Conservation (phyloP, 768 basidiomycete species). For the Aureoboletus auriporus region DNA sequence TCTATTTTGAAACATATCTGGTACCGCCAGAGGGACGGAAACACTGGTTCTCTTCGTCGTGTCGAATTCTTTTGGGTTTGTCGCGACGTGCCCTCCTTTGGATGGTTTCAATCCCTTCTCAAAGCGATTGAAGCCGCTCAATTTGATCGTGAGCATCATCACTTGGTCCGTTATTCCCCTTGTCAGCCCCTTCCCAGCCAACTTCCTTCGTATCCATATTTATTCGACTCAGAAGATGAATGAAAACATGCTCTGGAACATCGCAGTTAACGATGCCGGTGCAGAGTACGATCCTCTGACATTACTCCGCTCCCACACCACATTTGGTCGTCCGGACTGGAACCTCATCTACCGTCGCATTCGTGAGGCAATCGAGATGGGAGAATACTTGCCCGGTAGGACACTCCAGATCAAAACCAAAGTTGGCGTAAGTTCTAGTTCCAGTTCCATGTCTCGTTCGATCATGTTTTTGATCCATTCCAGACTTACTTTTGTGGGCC, state of each 20-base stretch:
- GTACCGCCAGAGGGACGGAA: constrained; percentile 82
- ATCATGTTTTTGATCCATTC: neutral
- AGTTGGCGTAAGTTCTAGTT: constrained; percentile 62
- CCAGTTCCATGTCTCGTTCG: neutral
- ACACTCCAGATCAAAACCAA: constrained; percentile 78
- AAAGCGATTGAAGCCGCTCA: constrained; percentile 87
- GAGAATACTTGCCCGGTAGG: constrained; percentile 76
- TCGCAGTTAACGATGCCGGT: constrained; percentile 82
- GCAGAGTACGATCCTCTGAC: constrained; percentile 88
- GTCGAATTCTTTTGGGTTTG: constrained; percentile 97
- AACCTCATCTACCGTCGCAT: constrained; percentile 73
- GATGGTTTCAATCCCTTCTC: constrained; percentile 91
- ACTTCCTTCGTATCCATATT: constrained; percentile 89
- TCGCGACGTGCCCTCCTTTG: constrained; percentile 94
- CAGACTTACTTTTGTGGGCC: constrained; percentile 92
- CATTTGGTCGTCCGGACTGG: constrained; percentile 93
- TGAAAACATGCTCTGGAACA: constrained; percentile 89
- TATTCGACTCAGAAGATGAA: constrained; percentile 85
- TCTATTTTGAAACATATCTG: constrained; percentile 95
- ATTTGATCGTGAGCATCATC: constrained; percentile 67
- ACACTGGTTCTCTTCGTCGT: constrained; percentile 74
- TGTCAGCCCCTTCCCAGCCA: constrained; percentile 47
- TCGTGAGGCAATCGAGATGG: constrained; percentile 73
- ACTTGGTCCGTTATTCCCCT: neutral
- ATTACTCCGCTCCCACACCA: constrained; percentile 80